Conservation (phyloP, 148 eudicot genomes). For the Rheum nobile region DNA sequence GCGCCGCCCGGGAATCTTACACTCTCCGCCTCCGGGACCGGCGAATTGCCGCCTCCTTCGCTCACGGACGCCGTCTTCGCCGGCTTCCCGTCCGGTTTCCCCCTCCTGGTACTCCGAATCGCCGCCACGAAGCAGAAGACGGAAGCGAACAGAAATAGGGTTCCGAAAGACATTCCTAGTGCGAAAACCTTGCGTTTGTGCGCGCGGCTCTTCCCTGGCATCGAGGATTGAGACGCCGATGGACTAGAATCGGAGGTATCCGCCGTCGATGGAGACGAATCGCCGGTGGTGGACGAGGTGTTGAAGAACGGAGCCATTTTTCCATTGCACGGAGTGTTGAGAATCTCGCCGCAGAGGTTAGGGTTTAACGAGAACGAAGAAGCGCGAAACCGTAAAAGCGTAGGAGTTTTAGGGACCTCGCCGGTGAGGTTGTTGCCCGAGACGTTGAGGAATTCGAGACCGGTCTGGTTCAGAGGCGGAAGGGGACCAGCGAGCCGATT, state of each 20-base stretch:
- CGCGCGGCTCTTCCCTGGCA: conserved; percentile 22
- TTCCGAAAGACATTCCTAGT: conserved; percentile 32
- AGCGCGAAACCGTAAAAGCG: conserved; percentile 24
- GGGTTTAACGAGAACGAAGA: conserved; percentile 43
- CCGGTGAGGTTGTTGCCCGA: conserved; percentile 59
- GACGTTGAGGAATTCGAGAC: conserved; percentile 33
- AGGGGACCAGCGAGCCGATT: conserved; percentile 42
- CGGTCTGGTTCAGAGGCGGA: conserved; percentile 55
- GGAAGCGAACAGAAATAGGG: conserved; percentile 26
- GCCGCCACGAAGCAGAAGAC: conserved; percentile 26
- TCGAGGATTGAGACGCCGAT: conserved; percentile 28
- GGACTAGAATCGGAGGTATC: conserved; percentile 7
- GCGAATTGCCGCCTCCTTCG: conserved; percentile 5
- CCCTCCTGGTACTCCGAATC: conserved; percentile 17
- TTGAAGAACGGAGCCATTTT: conserved; percentile 46
- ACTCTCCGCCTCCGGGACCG: neutral
- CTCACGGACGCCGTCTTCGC: neutral
- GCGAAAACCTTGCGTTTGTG: conserved; percentile 13
- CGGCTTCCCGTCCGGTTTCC: neutral
- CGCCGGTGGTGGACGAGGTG: conserved; percentile 21
- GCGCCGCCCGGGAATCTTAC: conserved; percentile 11
- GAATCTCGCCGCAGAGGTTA: conserved; percentile 47
- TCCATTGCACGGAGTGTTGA: conserved; percentile 32
- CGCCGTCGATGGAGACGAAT: conserved; percentile 10
- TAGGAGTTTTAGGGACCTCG: conserved; percentile 36